These are phyloP conservation scores for Haplosporangium sp. DNA, from an alignment of 371 early-diverging fungal genomes.

Conservation along the genomic window DNA sequence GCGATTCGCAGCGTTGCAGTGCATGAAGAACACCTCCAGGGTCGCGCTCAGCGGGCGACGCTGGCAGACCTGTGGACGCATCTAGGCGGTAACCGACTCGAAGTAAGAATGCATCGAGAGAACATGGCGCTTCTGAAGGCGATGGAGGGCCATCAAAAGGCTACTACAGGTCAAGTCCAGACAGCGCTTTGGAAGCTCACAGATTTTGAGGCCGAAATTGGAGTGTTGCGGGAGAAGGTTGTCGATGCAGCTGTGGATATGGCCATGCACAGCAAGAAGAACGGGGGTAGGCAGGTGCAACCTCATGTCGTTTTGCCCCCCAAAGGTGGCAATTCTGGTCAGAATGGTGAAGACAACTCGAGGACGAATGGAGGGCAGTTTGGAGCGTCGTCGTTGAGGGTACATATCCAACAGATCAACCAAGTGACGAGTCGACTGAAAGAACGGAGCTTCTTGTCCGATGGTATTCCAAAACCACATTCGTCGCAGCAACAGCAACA, in stretches of 20 bases:
- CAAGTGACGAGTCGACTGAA: slow-evolving; percentile 31
- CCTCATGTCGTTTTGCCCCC: not conserved
- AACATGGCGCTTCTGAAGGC: slow-evolving; percentile 18
- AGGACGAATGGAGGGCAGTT: not conserved
- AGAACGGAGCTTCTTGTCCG: slow-evolving; percentile 29
- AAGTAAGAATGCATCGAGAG: slow-evolving; percentile 7
- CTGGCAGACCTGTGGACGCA: slow-evolving; percentile 22
- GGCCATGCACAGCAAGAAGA: not conserved
- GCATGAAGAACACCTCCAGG: slow-evolving; percentile 18
- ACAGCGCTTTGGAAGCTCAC: slow-evolving; percentile 28
- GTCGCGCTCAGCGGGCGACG: not conserved
- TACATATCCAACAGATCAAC: slow-evolving; percentile 36
- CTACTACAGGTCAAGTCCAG: slow-evolving; percentile 32
- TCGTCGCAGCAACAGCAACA: slow-evolving; percentile 1
- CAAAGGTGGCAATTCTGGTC: not conserved
- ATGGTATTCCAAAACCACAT: not conserved
- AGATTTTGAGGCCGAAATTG: slow-evolving; percentile 43
- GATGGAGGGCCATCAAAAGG: slow-evolving; percentile 22
- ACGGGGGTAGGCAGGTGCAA: not conserved
- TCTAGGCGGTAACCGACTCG: slow-evolving; percentile 26
- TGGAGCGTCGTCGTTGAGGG: slow-evolving; percentile 7
- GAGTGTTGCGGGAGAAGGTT: slow-evolving; percentile 27
- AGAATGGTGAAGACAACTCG: not conserved
- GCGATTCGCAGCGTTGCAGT: slow-evolving; percentile 19
- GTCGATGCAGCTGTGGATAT: slow-evolving; percentile 15